A percentile compares a stretch with the other conserved stretches of the same genome.
These are phyloP conservation scores for Darksidea phi DNA, from an alignment of 495 filamentous ascomycete genomes.

Conservation along the genomic window DNA sequence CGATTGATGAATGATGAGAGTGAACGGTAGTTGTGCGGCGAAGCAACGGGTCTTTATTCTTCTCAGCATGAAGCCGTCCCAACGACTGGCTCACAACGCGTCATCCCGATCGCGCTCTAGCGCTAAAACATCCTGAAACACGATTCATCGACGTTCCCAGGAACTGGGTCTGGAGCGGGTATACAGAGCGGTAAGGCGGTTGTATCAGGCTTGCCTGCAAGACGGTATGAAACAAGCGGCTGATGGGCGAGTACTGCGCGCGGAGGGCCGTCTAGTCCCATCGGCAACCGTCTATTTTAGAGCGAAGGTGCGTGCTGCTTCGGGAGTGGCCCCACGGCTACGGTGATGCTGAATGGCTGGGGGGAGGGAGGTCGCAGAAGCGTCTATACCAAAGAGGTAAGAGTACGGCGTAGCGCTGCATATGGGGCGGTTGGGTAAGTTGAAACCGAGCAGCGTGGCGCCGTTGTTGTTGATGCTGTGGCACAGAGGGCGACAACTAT, in stretches of 20 bases:
- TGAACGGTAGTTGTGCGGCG: slow-evolving; percentile 30
- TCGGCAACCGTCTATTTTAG: slow-evolving; percentile 13
- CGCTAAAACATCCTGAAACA: slow-evolving; percentile 35
- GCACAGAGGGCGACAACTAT: slow-evolving; percentile 5
- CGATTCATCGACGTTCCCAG: slow-evolving; percentile 18
- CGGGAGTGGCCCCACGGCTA: slow-evolving; percentile 7
- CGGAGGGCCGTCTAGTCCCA: neutral
- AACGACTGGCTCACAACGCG: slow-evolving; percentile 31
- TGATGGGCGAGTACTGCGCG: slow-evolving; percentile 28
- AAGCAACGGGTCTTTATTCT: slow-evolving; percentile 36
- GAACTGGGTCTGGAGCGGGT: slow-evolving; percentile 6
- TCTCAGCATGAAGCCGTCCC: slow-evolving; percentile 14
- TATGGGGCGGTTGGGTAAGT: slow-evolving; percentile 28
- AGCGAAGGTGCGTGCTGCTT: slow-evolving; percentile 6
- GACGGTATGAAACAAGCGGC: slow-evolving; percentile 25
- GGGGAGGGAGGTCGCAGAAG: slow-evolving; percentile 16
- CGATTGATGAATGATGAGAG: slow-evolving; percentile 10
- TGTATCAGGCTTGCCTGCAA: slow-evolving; percentile 28
- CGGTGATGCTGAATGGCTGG: slow-evolving; percentile 29
- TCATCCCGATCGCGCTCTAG: slow-evolving; percentile 18
- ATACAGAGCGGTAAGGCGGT: slow-evolving; percentile 20
- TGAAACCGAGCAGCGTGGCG: slow-evolving; percentile 23
- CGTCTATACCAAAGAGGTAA: slow-evolving; percentile 8
- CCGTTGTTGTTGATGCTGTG: slow-evolving; percentile 14
- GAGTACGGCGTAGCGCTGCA: slow-evolving; percentile 22